Base-by-base conservation (phyloP, 108 stramenopile species). In the Skeletonema grethae region DNA sequence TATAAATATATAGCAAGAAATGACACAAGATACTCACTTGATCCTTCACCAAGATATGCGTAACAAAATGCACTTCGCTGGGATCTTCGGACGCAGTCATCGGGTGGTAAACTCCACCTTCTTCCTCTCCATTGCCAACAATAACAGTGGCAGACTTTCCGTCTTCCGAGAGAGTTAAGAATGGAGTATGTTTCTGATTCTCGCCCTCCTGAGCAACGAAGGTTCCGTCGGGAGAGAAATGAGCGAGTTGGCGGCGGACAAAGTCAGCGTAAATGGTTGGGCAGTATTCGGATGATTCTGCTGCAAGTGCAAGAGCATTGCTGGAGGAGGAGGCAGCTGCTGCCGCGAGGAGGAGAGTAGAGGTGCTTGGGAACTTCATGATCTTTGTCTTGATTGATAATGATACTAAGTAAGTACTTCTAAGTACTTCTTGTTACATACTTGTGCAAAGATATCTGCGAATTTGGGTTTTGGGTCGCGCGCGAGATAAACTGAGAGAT, bases 241-340 rank as follows among this genome's bases (percentile, higher is more conserved):
- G 8, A 1, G 57, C n/a, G 0, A 66, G 30, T 66, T 74, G 73
- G 20, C 65, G 73, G 39, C 65, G 73, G 13, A 32, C n/a, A 38
- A 74, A 74, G 32, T 74, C 65, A 12, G 73, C 65, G 12, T 45
- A 57, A 10, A 74, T 25, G 18, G 73, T 74, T 13, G 63, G 48
- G 59, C 65, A 74, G 59, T 35, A 43, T 20, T 63, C 70, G 8
- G 70, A 72, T 63, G 62, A 22, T 58, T 9, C 31, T 3, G 61
- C 20, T 0, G 61, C 20, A 35, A 18, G 31, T 32, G 61, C 46
- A 18, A 48, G 15, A 4, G 46, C 46, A 48, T 48, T 48, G 46
- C 46, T 48, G 46, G 46, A 48, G 46, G 46, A 48, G 46, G 16
- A 48, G 46, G 46, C 46, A 48, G 46, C 46, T 48, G 46, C 46